Conservation (phyloP, 306 rosid genomes). For the Trichosanthes cucumerina region DNA sequence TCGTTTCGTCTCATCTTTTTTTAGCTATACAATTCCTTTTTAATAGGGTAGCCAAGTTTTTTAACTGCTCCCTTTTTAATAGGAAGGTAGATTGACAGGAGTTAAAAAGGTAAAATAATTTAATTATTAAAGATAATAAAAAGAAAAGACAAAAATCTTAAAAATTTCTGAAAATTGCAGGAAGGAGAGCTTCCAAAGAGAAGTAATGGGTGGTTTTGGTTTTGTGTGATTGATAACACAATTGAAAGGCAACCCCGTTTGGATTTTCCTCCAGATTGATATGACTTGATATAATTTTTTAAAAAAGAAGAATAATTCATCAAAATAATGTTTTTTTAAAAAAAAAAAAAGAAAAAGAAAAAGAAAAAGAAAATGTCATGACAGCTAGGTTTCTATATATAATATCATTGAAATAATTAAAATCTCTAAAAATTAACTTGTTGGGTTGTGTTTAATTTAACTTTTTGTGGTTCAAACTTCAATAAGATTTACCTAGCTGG, state of each 20-base stretch:
- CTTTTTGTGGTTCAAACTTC: not conserved
- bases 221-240: not conserved
- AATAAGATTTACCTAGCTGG: not conserved
- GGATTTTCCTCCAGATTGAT: conserved; percentile 4
- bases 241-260: not conserved
- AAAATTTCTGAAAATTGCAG: not conserved
- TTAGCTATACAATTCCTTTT: not conserved
- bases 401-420: not conserved
- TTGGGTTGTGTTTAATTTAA: not conserved
- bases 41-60: not conserved
- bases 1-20: not conserved
- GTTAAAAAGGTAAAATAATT: not conserved
- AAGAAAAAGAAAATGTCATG: not conserved
- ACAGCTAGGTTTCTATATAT: not conserved
- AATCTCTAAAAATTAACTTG: not conserved
- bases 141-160: too few species aligned
- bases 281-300: not conserved
- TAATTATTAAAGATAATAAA: not conserved
- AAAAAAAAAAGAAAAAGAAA: not conserved
- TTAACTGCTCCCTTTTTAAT: not conserved
- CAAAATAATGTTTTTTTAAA: not conserved
- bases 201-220: not conserved
- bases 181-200: not conserved
- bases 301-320: not conserved
- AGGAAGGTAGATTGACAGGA: not conserved